Conservation (phyloP, 805 yeast species). For the Schizosaccharomyces lindneri region DNA sequence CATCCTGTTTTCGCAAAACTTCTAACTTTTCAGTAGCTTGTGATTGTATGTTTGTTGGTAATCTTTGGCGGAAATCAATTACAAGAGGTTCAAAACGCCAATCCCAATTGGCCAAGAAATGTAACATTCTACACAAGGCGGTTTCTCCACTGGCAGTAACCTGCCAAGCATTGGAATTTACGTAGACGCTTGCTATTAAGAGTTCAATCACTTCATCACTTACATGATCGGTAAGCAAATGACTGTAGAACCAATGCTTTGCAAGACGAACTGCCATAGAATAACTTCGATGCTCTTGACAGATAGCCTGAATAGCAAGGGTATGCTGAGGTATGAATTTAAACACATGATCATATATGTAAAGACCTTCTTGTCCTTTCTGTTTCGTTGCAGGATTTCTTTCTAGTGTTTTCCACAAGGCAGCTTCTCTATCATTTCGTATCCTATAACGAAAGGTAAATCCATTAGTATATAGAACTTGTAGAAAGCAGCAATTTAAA, state of each 20-base stretch:
- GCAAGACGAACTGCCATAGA: constrained; percentile 64
- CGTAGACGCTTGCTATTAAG: constrained; percentile 58
- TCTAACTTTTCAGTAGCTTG: constrained; percentile 11
- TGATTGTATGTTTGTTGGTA: constrained; percentile 5
- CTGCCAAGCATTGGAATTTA: constrained; percentile 65
- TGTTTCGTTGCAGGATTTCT: background rate
- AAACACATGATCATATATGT: background rate
- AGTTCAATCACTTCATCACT: constrained; percentile 62
- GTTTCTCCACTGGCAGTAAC: constrained; percentile 55
- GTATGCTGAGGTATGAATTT: constrained; percentile 25
- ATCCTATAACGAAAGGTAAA: constrained; percentile 61
- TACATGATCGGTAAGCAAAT: constrained; percentile 44
- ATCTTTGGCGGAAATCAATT: constrained; percentile 13
- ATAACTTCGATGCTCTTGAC: constrained; percentile 45
- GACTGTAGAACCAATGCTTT: constrained; percentile 76
- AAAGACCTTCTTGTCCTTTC: constrained; percentile 21
- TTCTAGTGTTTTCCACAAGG: constrained; percentile 24
- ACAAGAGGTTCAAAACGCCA: constrained; percentile 79
- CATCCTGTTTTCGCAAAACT: constrained; percentile 38
- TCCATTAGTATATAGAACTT: constrained; percentile 68
- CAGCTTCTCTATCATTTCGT: constrained; percentile 62
- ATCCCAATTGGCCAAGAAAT: constrained; percentile 63
- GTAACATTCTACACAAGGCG: constrained; percentile 55
- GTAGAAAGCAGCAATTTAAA: constrained; percentile 22
- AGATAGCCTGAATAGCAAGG: constrained; percentile 44